Evolutionary conservation across 371 early-diverging fungal species (phyloP), one percentile per base, ranked within the genome.

Genomic region (Mucor sp.): DNA sequence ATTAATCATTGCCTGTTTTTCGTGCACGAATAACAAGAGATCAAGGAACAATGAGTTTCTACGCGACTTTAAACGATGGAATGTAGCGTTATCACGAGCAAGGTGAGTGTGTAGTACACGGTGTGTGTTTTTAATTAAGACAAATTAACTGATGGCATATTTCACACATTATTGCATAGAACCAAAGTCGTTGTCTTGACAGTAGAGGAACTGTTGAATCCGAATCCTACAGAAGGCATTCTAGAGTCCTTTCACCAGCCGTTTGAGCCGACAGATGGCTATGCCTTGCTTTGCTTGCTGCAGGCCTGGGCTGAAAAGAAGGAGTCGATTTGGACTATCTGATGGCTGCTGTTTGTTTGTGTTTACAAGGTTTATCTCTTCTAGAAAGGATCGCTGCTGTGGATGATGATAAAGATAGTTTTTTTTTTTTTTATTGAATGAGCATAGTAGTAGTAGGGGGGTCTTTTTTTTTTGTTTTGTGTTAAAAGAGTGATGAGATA

Each of bases 11-110:
- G 83, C 83, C 23, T 86, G 86, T 57, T 88, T 85, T 69, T 73
- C 76, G 1, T 69, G 80, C 55, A 68, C 71, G 48, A 78, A 77
- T 27, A 69, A 77, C 14, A 50, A 47, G 28, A 19, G 53, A 58
- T 39, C 56, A 65, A 43, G 35, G 14, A 53, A n/a, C 27, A 37
- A 66, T 43, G 56, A 65, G 62, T 85, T 83, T 48, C 35, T 88
- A 67, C 78, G 84, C 28, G 83, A 85, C 53, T 78, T 83, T 32
- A 80, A 79, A 67, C 80, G 87, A 12, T 86, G 86, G 86, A 78
- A 85, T 65, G 88, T 87, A 60, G 84, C 86, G 0, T 44, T 86
- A 50, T 84, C 84, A 19, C 74, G 88, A 48, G 86, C 88, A 30
- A 66, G 71, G 79, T 79, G 69, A 75, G 69, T 27, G 17, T 6